Evolutionary conservation across 306 rosid species (phyloP), one percentile per base, ranked within the genome.

Genomic region (Quercus agrifolia): DNA sequence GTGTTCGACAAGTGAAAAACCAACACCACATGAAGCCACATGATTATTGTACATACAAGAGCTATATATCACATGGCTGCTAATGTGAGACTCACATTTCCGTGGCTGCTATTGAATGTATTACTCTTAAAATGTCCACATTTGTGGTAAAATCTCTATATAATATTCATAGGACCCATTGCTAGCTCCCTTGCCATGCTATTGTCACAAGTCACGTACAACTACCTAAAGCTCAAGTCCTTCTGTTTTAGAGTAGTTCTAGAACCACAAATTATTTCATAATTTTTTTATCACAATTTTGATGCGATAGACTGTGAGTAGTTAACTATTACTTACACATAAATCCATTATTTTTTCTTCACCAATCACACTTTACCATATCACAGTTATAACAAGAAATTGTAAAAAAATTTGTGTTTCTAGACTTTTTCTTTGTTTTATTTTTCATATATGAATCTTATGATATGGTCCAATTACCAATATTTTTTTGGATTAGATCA

Each of bases 381-480:
- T 7, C 11, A 8, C 2, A 38, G 0, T 8, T 38, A 3, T 38
- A 3, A 0, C 11, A 38, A 38, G 10, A 38, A 38, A 0, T 38
- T 8, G 2, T 38, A 38, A 38, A 38, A 6, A 7, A 0, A 0
- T 7, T 38, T 38, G 46, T 38, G 46, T 38, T 38, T 8, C 2
- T 38, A 8, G 2, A 7, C 46, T 7, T 8, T 38, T 38, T 25
- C 30, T 18, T 59, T 61, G 21, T 68, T 68, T 30, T 56, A n/a
- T 69, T n/a, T 56, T 77, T 41, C 21, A 49, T 59, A 79, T 28
- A 19, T 0, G 5, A 14, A 66, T 44, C 49, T 20, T 20, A 21
- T 70, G 62, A 74, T 58, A 23, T 25, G 18, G 35, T 55, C 83
- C 51, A 38, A 70, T 25, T 54, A 71, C 77, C 71, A 38, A 63